Conservation (phyloP, 1,139 yeast genomes). For the Suhomyces chickasaworum region DNA sequence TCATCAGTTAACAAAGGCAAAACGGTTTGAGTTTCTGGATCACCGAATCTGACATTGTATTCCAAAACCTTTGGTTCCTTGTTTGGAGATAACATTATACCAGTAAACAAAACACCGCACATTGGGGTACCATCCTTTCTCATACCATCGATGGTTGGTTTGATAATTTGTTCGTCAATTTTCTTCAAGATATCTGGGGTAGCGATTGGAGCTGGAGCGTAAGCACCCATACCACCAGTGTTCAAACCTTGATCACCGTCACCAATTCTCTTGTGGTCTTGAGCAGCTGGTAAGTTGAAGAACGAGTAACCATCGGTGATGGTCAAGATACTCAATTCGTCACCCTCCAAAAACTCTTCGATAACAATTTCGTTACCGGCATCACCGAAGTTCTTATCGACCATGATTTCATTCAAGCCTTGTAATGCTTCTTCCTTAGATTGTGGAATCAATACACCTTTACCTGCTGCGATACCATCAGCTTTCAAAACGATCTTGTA, state of each 20-base stretch:
- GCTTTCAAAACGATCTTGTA: conserved; percentile 93
- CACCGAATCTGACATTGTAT: conserved; percentile 97
- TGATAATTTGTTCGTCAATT: conserved; percentile 72
- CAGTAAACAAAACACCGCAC: conserved; percentile 96
- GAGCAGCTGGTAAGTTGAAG: conserved; percentile 93
- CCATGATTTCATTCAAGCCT: conserved; percentile 89
- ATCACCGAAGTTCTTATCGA: conserved; percentile 80
- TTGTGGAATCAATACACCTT: conserved; percentile 93
- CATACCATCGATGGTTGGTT: conserved; percentile 96
- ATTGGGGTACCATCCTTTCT: conserved; percentile 94
- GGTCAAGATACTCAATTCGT: conserved; percentile 91
- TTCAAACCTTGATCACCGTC: conserved; percentile 92
- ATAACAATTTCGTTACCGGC: conserved; percentile 98
- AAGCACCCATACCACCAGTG: conserved; percentile 99
- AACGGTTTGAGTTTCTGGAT: conserved; percentile 98
- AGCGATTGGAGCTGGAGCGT: conserved; percentile 95
- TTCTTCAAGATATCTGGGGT: conserved; percentile 66
- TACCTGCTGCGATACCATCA: conserved; percentile 98
- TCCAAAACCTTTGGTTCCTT: conserved; percentile 93
- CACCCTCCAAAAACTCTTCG: conserved; percentile 96
- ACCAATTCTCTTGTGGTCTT: conserved; percentile 95
- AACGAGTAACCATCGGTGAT: conserved; percentile 93
- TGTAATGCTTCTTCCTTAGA: conserved; percentile 79
- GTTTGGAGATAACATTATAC: conserved; percentile 79
- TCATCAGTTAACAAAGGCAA: conserved; percentile 80